phyloP scores from a whole-genome alignment of 192 early-diverging fungal genomes.

The Martensiomyces pterosporus region DNA sequence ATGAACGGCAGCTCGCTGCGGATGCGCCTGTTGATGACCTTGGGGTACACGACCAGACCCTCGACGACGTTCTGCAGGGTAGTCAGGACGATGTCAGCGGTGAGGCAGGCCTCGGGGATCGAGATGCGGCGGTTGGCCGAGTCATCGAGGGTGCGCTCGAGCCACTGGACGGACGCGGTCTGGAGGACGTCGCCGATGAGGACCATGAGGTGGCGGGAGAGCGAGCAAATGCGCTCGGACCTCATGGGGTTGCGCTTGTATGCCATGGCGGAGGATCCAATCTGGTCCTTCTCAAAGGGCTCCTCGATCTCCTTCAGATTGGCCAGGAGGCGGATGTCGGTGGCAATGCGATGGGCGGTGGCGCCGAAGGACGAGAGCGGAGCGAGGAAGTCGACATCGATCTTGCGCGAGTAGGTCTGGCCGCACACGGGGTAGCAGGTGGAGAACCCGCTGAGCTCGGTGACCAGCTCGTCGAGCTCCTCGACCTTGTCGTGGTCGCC shows the following conservation, averaged over 20 bases:
- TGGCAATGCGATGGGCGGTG: slow-evolving; percentile 94
- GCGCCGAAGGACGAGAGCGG: slow-evolving; percentile 90
- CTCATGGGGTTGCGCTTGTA: slow-evolving; percentile 99
- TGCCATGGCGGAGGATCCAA: slow-evolving; percentile 97
- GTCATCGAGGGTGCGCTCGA: slow-evolving; percentile 98
- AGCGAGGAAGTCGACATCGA: slow-evolving; percentile 87
- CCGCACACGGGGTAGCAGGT: slow-evolving; percentile 88
- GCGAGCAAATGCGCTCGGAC: slow-evolving; percentile 93
- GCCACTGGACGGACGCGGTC: slow-evolving; percentile 92
- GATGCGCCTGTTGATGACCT: slow-evolving; percentile 89
- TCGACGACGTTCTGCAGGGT: slow-evolving; percentile 95
- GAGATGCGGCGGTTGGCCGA: slow-evolving; percentile 93
- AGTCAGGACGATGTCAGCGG: slow-evolving; percentile 93
- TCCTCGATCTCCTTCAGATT: slow-evolving; percentile 98
- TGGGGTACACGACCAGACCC: slow-evolving; percentile 95
- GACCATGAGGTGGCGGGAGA: slow-evolving; percentile 92
- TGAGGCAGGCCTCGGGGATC: slow-evolving; percentile 95
- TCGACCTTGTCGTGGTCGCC: slow-evolving; percentile 94
- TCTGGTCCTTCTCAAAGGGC: slow-evolving; percentile 99
- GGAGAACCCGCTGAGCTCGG: slow-evolving; percentile 81
- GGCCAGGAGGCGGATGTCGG: slow-evolving; percentile 92
- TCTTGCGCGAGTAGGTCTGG: slow-evolving; percentile 98
- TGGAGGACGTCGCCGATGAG: slow-evolving; percentile 81
- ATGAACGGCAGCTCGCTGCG: slow-evolving; percentile 95
- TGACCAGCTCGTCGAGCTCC: slow-evolving; percentile 84